phyloP scores from a whole-genome alignment of 164 flowering plant species.

The Umbilicus rupestris region DNA sequence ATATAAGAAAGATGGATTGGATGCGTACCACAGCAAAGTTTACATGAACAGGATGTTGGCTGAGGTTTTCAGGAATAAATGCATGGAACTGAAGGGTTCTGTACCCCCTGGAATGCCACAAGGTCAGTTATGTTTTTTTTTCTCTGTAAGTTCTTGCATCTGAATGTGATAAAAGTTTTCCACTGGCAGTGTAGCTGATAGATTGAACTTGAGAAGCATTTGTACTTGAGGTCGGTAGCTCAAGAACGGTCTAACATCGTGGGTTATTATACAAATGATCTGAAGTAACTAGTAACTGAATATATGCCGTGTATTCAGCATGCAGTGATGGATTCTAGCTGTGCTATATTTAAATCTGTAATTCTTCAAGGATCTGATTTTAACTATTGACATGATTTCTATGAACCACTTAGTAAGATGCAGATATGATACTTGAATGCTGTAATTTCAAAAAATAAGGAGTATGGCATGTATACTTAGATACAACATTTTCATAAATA shows the following conservation, averaged over 20 bases:
- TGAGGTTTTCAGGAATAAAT: constrained; percentile 41
- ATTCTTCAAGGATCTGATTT: neutral
- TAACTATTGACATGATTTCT: neutral
- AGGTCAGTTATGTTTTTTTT: constrained; percentile 23
- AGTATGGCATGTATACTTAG: too few species aligned
- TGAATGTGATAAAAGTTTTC: neutral
- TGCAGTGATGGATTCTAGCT: neutral
- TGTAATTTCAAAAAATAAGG: too few species aligned
- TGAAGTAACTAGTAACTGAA: neutral
- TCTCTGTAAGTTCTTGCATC: neutral
- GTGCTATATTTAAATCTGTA: neutral
- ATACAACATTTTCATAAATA: too few species aligned
- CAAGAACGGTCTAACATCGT: neutral
- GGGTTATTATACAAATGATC: neutral
- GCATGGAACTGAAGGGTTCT: constrained; percentile 23
- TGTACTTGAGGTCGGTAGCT: neutral
- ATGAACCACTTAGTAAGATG: neutral
- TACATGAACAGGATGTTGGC: constrained; percentile 48
- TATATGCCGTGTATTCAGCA: neutral
- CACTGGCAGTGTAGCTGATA: neutral
- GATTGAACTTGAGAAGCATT: neutral
- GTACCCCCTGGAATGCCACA: constrained; percentile 18
- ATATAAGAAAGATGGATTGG: constrained; percentile 28
- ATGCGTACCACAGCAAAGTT: constrained; percentile 28
- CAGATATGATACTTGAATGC: neutral